These are phyloP conservation scores for Helicosporidium sp. DNA, from an alignment of 139 green algal species.

Conservation along the genomic window DNA sequence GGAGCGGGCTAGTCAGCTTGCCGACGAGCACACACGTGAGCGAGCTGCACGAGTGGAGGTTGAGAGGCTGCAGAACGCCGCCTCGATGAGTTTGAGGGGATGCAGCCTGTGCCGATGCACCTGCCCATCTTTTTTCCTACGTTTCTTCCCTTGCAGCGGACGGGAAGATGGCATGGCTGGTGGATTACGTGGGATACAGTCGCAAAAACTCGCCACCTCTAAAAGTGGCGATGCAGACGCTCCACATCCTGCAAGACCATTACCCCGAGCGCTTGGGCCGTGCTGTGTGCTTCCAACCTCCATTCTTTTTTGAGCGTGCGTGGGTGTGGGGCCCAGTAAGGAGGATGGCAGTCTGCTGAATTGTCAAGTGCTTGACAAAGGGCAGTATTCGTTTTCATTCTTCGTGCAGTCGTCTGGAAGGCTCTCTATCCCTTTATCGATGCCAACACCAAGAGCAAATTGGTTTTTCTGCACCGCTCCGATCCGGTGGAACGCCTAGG, in stretches of 20 bases:
- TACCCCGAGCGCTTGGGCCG: constrained; percentile 61
- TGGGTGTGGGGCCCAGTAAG: constrained; percentile 30
- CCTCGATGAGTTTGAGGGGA: not conserved
- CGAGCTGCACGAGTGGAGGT: not conserved
- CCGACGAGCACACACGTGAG: constrained; percentile 25
- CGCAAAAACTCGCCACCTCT: constrained; percentile 46
- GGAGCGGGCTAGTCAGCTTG: constrained; percentile 35
- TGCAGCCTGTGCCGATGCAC: not conserved
- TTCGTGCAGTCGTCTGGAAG: not conserved
- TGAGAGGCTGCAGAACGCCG: not conserved
- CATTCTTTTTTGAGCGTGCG: constrained; percentile 46
- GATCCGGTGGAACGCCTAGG: not conserved
- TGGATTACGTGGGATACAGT: constrained; percentile 51
- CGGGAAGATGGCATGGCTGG: constrained; percentile 56
- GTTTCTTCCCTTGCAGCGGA: constrained; percentile 26
- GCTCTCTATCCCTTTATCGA: not conserved
- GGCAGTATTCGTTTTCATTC: not conserved
- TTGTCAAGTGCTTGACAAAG: too few relatives aligned
- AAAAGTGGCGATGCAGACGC: constrained; percentile 23
- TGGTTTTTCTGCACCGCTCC: not conserved
- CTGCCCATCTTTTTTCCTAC: constrained; percentile 1
- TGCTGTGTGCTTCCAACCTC: constrained; percentile 49
- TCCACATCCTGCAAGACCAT: constrained; percentile 53
- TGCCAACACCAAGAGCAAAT: not conserved
- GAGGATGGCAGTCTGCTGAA: too few relatives aligned